Evolutionary conservation across 306 rosid species (phyloP).

Genomic region (Fragaria iinumae): DNA sequence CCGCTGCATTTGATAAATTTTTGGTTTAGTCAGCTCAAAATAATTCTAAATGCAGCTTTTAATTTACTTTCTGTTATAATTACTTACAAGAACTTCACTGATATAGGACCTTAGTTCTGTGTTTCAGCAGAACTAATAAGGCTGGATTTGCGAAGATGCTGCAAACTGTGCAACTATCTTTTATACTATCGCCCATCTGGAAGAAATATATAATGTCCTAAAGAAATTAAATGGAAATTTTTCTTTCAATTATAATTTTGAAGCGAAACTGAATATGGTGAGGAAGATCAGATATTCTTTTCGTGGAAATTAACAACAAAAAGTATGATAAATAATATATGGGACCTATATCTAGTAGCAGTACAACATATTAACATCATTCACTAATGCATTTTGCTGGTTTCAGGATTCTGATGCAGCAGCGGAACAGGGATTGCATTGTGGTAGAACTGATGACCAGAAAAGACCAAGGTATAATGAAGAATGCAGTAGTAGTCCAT

Average conservation of each 20-base stretch:
- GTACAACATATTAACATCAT: conserved; percentile 8
- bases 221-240: not conserved
- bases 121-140: not conserved
- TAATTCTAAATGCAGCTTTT: not conserved
- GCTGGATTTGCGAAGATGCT: not conserved
- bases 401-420: conserved; percentile 47
- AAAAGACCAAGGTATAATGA: conserved; percentile 28
- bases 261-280: not conserved
- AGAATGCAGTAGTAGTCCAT: conserved; percentile 15
- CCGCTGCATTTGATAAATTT: not conserved
- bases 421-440: conserved; percentile 10
- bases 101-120: not conserved
- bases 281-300: not conserved
- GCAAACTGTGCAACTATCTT: not conserved
- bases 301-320: not conserved
- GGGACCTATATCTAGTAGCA: not conserved
- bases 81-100: not conserved
- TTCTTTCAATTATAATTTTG: not conserved
- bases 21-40: conserved; percentile 12
- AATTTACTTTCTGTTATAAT: not conserved
- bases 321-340: not conserved
- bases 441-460: conserved; percentile 13
- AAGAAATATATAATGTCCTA: not conserved
- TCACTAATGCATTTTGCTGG: not conserved
- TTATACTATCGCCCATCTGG: not conserved